Base-by-base conservation (phyloP, 176 grass and related monocot genomes). In the Aechmea fasciata region DNA sequence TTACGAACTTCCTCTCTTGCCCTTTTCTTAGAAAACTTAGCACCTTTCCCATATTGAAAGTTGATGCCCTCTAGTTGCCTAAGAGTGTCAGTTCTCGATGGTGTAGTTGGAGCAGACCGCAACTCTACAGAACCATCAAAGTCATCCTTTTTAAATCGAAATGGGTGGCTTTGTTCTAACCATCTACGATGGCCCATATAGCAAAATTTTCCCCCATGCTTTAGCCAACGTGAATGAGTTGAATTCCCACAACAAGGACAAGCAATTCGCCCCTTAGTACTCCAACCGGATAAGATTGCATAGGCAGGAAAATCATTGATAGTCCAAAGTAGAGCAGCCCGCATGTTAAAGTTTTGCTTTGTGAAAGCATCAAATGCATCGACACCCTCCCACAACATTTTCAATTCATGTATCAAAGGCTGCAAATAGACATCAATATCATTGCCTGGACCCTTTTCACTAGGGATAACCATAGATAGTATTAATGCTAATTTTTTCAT, bases 351-450 rank as follows among this genome's bases (percentile, higher is more conserved):
- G 10, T 13, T 41, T 50, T 50, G 11, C 3, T 11, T 24, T 11
- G 0, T 41, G 48, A 53, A 3, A 12, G 29, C 71, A 81, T 81
- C 78, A 63, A 69, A 74, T 9, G 71, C 63, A 1, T 8, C 1
- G 0, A 51, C 71, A 48, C 52, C 47, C 4, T 64, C 5, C 65
- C 72, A 75, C 18, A 81, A 62, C 1, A 17, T 5, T 2, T 57
- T 55, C 13, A 80, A 28, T 10, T 80, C 81, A 20, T 73, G 19
- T 33, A 78, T 68, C 2, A 83, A 9, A 49, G 76, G 65, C 14
- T 80, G 50, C 12, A 84, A 17, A 25, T 41, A 79, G 3, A 84
- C 52, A 74, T 79, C 64, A 53, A 83, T 73, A 48, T 73, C 41
- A 28, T 83, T 78, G 3, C 69, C 11, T 11, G 1, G 29, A 57